Base-by-base conservation (phyloP, 208 protist species). In the Acanthamoeba royreba region DNA sequence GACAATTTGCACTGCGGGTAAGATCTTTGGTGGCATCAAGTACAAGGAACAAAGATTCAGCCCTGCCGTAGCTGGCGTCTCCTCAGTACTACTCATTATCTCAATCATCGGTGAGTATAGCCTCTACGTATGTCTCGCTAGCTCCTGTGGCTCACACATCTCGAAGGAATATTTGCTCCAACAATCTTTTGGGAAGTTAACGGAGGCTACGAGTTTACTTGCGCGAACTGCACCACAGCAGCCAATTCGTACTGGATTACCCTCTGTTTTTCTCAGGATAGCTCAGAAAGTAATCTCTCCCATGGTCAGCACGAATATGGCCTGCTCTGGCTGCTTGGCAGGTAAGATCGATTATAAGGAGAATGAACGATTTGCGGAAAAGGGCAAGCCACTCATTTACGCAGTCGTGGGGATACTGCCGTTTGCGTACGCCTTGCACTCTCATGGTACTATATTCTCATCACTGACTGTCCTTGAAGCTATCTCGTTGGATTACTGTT, bases 41-140 rank as follows among this genome's bases (percentile, higher is more conserved):
- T 95, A 96, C 95, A 97, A 97, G 49, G 93, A 97, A 63, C 97
- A 98, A 92, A 42, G 69, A 5, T 97, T 98, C 89, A 98, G 98
- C 92, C 66, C 86, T 46, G 33, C 66, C 17, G 79, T 96, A 3
- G 96, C 96, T 45, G 95, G 95, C 79, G 96, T 98, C 11, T 95
- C 87, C 5, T 94, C 87, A 9, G 81, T 98, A 8, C 46, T 98
- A 11, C 90, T 98, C 19, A 91, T 98, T 43, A 91, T 98, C 45
- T 81, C 97, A 1, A 74, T 97, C 31, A 66, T 97, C 61, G 97
- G 95, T 69, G 81, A 49, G 17, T 42, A 15, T 8, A 0, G 0
- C 74, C 8, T 15, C 1, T 38, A 19, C 40, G 9, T 85, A 33
- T 83, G 1, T 49, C 38, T 85, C 49, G 49, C 49, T 55, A 9